Conservation (phyloP, 1,284 basidiomycete species). For the Austroboletus rostrupii region DNA sequence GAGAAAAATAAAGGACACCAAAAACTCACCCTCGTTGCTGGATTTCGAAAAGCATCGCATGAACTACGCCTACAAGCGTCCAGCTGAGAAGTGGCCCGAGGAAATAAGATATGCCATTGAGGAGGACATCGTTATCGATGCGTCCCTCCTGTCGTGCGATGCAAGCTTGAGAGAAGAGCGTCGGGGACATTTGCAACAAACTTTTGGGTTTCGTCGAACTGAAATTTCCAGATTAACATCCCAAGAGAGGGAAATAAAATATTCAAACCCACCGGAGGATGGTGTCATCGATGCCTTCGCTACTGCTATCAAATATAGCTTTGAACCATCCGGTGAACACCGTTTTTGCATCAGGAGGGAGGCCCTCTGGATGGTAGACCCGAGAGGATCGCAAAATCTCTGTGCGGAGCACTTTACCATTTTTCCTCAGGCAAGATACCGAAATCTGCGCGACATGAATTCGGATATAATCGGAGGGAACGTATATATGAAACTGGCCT, state of each 20-base stretch:
- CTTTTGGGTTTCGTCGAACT: slow-evolving; percentile 69
- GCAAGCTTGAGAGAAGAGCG: slow-evolving; percentile 63
- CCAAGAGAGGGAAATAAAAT: background rate
- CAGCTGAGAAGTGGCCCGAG: slow-evolving; percentile 67
- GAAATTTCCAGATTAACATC: slow-evolving; percentile 6
- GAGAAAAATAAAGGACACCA: background rate
- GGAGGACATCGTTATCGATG: slow-evolving; percentile 61
- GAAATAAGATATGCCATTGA: slow-evolving; percentile 75
- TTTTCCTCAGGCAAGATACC: slow-evolving; percentile 35
- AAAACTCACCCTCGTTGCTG: slow-evolving; percentile 50
- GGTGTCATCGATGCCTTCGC: slow-evolving; percentile 78
- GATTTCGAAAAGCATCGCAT: slow-evolving; percentile 58
- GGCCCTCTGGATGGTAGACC: slow-evolving; percentile 39
- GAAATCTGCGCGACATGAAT: slow-evolving; percentile 24
- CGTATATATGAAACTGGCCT: slow-evolving; percentile 43
- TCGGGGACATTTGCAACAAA: slow-evolving; percentile 61
- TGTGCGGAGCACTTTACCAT: slow-evolving; percentile 43
- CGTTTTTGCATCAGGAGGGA: slow-evolving; percentile 45
- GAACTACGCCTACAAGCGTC: slow-evolving; percentile 72
- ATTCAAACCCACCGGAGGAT: slow-evolving; percentile 55
- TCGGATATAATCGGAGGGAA: background rate
- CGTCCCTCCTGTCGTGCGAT: slow-evolving; percentile 43
- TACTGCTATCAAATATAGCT: slow-evolving; percentile 69
- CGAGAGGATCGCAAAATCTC: slow-evolving; percentile 50
- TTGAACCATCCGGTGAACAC: slow-evolving; percentile 66